Evolutionary conservation across 2,329 filamentous ascomycete genomes (phyloP).

Genomic region (Alternaria gansuensis): DNA sequence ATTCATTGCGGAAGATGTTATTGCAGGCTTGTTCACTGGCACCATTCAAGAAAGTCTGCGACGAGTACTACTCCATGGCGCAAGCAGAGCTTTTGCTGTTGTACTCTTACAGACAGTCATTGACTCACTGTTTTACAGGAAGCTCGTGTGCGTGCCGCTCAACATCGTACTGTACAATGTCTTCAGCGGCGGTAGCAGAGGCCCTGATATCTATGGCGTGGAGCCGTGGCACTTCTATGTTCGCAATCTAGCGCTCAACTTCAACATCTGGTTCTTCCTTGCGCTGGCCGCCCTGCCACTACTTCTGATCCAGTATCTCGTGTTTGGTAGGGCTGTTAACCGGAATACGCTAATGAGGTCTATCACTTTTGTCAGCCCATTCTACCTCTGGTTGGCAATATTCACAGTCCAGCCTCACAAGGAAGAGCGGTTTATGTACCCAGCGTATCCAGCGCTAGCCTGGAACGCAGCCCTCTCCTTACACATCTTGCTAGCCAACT

Average conservation of each 20-base stretch:
- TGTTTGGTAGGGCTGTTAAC: conserved; percentile 68
- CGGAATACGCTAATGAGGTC: conserved; percentile 77
- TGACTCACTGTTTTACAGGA: conserved; percentile 87
- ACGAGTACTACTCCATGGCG: conserved; percentile 72
- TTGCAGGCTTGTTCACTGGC: conserved; percentile 64
- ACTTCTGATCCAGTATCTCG: conserved; percentile 74
- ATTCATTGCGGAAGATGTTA: conserved; percentile 79
- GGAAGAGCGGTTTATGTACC: conserved; percentile 99
- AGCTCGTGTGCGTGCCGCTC: conserved; percentile 78
- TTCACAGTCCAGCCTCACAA: conserved; percentile 96
- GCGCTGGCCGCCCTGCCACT: conserved; percentile 79
- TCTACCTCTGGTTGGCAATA: conserved; percentile 93
- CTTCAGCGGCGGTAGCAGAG: conserved; percentile 77
- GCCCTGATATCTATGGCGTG: conserved; percentile 91
- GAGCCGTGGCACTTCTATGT: conserved; percentile 98
- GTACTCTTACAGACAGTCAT: conserved; percentile 72
- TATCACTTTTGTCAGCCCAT: conserved; percentile 80
- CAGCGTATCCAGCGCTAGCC: conserved; percentile 87
- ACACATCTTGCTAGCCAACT: conserved; percentile 78
- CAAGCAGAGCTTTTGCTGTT: conserved; percentile 71
- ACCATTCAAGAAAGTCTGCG: conserved; percentile 67
- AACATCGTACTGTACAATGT: conserved; percentile 98
- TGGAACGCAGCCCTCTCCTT: conserved; percentile 87
- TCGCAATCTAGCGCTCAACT: conserved; percentile 89
- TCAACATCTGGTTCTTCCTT: conserved; percentile 91